A percentile compares a stretch with the other conserved stretches of the same genome.
These are phyloP conservation scores for Chaetomium globosum DNA, from an alignment of 2,329 filamentous ascomycete genomes.

Conservation along the genomic window DNA sequence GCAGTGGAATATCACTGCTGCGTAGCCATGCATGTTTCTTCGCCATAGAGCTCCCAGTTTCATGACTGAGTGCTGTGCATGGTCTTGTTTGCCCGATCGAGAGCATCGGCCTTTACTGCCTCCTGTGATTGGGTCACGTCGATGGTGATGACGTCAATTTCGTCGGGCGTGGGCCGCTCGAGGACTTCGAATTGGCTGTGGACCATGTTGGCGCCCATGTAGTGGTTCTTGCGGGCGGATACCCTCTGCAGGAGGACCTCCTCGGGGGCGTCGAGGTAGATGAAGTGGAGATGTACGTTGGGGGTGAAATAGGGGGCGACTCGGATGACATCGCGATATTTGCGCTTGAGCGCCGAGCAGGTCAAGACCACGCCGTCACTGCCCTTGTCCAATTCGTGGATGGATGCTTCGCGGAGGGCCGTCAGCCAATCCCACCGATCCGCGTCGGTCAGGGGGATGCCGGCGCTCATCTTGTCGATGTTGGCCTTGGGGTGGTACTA, in stretches of 20 bases:
- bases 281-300: constrained; percentile 81
- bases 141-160: constrained; percentile 71
- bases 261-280: constrained; percentile 82
- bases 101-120: constrained; percentile 62
- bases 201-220: constrained; percentile 96
- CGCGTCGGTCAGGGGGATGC: constrained; percentile 82
- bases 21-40: not conserved
- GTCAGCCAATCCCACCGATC: constrained; percentile 99
- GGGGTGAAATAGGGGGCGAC: constrained; percentile 76
- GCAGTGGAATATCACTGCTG: not conserved
- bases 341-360: constrained; percentile 93
- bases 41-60: not conserved
- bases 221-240: constrained; percentile 74
- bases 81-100: constrained; percentile 59
- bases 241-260: constrained; percentile 76
- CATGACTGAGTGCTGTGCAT: constrained; percentile 48
- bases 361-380: constrained; percentile 84
- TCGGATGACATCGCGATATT: constrained; percentile 91
- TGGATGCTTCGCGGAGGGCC: constrained; percentile 69
- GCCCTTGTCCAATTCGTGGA: constrained; percentile 58
- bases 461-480: constrained; percentile 86
- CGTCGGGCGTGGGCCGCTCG: constrained; percentile 75
- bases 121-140: constrained; percentile 65
- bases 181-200: constrained; percentile 85
- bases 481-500: constrained; percentile 77